A percentile compares a stretch with the other conserved stretches of the same genome.
These are phyloP conservation scores for Ascochyta koolunga DNA, from an alignment of 2,329 filamentous ascomycete species.

Conservation along the genomic window DNA sequence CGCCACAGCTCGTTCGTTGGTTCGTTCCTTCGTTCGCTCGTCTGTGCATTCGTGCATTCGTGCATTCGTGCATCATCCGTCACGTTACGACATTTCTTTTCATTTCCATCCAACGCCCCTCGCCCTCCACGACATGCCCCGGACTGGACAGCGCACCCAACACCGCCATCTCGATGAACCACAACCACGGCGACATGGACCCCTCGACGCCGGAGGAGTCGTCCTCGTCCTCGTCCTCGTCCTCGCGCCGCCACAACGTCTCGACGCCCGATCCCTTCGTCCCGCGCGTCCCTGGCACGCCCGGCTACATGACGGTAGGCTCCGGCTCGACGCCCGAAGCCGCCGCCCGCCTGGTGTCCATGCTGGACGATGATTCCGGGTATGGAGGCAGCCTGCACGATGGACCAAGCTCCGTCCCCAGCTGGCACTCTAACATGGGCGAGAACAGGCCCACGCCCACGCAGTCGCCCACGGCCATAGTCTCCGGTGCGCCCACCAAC, in stretches of 20 bases:
- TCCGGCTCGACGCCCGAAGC: slow-evolving; percentile 80
- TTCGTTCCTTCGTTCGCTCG: too few relatives aligned
- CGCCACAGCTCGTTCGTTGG: slow-evolving; percentile 10
- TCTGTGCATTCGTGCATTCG: too few relatives aligned
- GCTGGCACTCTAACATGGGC: slow-evolving; percentile 62
- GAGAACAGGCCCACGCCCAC: slow-evolving; percentile 65
- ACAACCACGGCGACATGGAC: slow-evolving; percentile 30
- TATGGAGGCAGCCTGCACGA: slow-evolving; percentile 80
- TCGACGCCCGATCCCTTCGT: slow-evolving; percentile 31
- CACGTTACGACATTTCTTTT: slow-evolving; percentile 26
- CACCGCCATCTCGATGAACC: slow-evolving; percentile 35
- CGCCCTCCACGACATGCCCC: slow-evolving; percentile 40
- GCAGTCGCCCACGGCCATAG: slow-evolving; percentile 60
- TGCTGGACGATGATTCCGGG: slow-evolving; percentile 87
- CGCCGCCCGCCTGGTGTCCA: slow-evolving; percentile 77
- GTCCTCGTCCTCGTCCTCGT: slow-evolving; percentile 20
- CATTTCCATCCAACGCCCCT: slow-evolving; percentile 6
- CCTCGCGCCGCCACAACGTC: slow-evolving; percentile 33
- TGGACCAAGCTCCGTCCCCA: slow-evolving; percentile 62
- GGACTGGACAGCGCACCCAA: slow-evolving; percentile 22
- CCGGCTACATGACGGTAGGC: slow-evolving; percentile 87
- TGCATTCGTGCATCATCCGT: slow-evolving; percentile 17
- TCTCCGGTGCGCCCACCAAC: slow-evolving; percentile 54
- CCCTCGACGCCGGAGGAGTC: slow-evolving; percentile 31
- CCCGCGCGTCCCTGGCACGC: slow-evolving; percentile 46